Evolutionary conservation across 208 protist species (phyloP), one percentile per base, ranked within the genome.

Genomic region (Novymonas esmeraldas): DNA sequence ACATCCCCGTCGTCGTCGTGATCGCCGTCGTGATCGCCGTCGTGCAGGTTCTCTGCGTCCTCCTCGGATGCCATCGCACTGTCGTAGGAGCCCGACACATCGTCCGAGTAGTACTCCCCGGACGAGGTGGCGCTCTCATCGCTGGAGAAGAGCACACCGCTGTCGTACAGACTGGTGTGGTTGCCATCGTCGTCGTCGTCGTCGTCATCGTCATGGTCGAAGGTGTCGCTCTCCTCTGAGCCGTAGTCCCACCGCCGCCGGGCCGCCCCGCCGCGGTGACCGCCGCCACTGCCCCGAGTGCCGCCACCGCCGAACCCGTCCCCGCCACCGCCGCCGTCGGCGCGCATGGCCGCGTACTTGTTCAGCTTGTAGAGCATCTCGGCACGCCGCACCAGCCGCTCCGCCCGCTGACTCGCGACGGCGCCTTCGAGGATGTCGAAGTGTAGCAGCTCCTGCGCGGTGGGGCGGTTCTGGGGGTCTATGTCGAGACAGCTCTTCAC

Each of bases 291-390:
- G 36, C 51, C 52, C 5, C 26, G 33, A 7, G 4, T 45, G 18
- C 14, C 28, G 10, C n/a, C 29, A 3, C 10, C 33, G n/a, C 36
- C 62, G n/a, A n/a, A n/a, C 54, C 14, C 38, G 18, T 28, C 18
- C 16, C 16, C 24, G 16, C 36, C 65, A 14, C 56, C 48, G 26
- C 67, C 59, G 33, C 54, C 34, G 62, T 84, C 70, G 6, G 70
- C 72, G 16, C 76, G 66, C 77, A 92, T 80, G 3, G 84, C 84
- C 11, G 83, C 80, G 76, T 93, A 95, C 59, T 84, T 85, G 63
- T 87, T 84, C 36, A 93, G 80, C 48, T 79, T 92, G 76, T 92
- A 73, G 59, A 87, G 73, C 78, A 87, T 82, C 73, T 92, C 78
- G 29, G 86, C 85, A 11, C 83, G 81, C 61, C 84, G 78, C 55